Evolutionary conservation across 2,329 filamentous ascomycete species (phyloP).

Genomic region (Didymosphaeria variabile): DNA sequence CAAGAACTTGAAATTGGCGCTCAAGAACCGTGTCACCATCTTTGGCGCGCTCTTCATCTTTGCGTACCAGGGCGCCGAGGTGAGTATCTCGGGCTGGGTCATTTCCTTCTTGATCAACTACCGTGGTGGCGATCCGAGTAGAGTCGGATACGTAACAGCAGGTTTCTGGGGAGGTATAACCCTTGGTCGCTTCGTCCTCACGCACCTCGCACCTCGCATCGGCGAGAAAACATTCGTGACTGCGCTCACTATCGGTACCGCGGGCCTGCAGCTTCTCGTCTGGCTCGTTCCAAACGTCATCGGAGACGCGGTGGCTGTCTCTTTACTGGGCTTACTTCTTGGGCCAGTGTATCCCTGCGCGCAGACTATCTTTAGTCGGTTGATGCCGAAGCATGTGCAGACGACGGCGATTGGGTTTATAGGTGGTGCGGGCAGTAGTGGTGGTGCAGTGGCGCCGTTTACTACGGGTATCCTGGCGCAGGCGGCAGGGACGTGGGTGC

Average conservation of each 20-base stretch:
- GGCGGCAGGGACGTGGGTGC: slow-evolving; percentile 68
- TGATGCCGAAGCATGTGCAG: slow-evolving; percentile 67
- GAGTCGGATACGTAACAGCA: slow-evolving; percentile 81
- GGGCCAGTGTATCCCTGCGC: slow-evolving; percentile 83
- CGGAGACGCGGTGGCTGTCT: slow-evolving; percentile 58
- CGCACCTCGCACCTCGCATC: slow-evolving; percentile 70
- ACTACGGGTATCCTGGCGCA: slow-evolving; percentile 71
- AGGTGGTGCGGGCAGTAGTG: slow-evolving; percentile 73
- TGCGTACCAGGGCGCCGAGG: slow-evolving; percentile 84
- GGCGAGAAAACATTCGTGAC: slow-evolving; percentile 78
- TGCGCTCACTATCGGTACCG: slow-evolving; percentile 66
- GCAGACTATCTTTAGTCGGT: slow-evolving; percentile 68
- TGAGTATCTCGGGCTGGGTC: slow-evolving; percentile 85
- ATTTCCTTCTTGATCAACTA: slow-evolving; percentile 83
- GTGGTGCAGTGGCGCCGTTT: slow-evolving; percentile 73
- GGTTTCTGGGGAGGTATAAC: slow-evolving; percentile 78
- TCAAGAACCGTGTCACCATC: slow-evolving; percentile 68
- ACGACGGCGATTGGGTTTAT: slow-evolving; percentile 73
- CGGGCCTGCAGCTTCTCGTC: slow-evolving; percentile 76
- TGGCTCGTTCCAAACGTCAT: slow-evolving; percentile 79
- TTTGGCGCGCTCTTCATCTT: slow-evolving; percentile 85
- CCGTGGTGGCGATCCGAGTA: slow-evolving; percentile 72
- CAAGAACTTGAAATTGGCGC: slow-evolving; percentile 60
- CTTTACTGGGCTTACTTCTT: slow-evolving; percentile 75
- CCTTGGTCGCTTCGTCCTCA: slow-evolving; percentile 75